A percentile compares a stretch with the other conserved stretches of the same genome.
Conservation (phyloP, 1,284 basidiomycete species). For the Malassezia sp. region DNA sequence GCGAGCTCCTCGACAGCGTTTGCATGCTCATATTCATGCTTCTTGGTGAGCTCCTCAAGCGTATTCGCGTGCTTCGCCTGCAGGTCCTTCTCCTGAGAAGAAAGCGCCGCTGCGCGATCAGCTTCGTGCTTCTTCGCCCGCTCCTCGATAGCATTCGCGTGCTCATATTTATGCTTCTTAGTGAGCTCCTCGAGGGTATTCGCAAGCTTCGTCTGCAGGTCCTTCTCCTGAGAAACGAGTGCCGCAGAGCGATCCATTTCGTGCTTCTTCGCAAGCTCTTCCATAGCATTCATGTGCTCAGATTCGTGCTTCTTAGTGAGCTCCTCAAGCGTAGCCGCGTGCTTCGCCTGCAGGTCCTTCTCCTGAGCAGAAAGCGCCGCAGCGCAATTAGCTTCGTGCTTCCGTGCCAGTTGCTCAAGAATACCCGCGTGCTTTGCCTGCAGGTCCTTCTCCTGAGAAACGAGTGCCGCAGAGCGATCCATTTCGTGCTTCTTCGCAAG, state of each 20-base stretch:
- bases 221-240: too few relatives aligned
- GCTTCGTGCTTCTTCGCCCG: constrained; percentile 8
- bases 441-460: neutral
- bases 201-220: neutral
- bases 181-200: neutral
- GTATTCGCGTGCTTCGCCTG: neutral
- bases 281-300: neutral
- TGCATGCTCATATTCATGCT: constrained; percentile 1
- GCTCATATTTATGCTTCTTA: constrained; percentile 1
- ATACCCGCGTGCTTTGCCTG: neutral
- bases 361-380: neutral
- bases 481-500: constrained; percentile 5
- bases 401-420: neutral
- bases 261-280: neutral
- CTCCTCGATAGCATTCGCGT: constrained; percentile 1
- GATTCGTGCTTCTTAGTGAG: neutral
- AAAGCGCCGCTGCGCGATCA: neutral
- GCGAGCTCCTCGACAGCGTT: neutral
- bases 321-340: neutral
- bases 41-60: neutral
- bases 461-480: neutral
- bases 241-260: too few relatives aligned
- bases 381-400: neutral
- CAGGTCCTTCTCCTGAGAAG: neutral
- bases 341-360: neutral